Base-by-base conservation (phyloP, 148 eudicot species). In the Heliosperma pusillum region DNA sequence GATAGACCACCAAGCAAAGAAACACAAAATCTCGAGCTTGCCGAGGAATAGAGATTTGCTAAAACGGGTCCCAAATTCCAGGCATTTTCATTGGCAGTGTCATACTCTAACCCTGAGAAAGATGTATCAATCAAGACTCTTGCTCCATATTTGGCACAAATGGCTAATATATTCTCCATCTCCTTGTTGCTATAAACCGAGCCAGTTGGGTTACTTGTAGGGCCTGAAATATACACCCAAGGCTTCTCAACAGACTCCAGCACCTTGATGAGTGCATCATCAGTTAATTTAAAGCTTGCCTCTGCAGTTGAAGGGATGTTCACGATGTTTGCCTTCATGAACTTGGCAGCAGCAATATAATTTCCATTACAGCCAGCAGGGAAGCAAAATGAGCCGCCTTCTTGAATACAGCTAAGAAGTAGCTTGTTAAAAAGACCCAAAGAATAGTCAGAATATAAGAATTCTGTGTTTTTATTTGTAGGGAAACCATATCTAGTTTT, bases 181-280 rank as follows among this genome's bases (percentile, higher is more conserved):
- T 95, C 98, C 77, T 86, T 85, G n/a, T 89, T 77, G 76, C 83
- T 89, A 81, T 95, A 95, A 40, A 95, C 78, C 84, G 86, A 82
- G 30, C 98, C 98, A 60, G 92, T 95, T 19, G 97, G 98, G 78
- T 75, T 92, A 76, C 88, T 81, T 26, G 98, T 95, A 57, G 98
- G 98, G 44, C 98, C 98, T 78, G 88, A 90, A 67, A 94, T 88
- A 71, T 92, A 95, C 36, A 95, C 66, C 98, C 98, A 95, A 30
- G 98, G 98, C 72, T 81, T 95, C 42, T 83, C 73, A 71, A 92
- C 85, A 20, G 81, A 82, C 73, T 86, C 81, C 25, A 95, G 78
- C 44, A 75, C 83, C 56, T 58, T 52, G 22, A 76, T 70, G 61
- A 95, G 89, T 74, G 76, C 80, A 76, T 68, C 82, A 36, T 84